Evolutionary conservation across 345 rosid species (phyloP).

Genomic region (Cochlearia excelsa): DNA sequence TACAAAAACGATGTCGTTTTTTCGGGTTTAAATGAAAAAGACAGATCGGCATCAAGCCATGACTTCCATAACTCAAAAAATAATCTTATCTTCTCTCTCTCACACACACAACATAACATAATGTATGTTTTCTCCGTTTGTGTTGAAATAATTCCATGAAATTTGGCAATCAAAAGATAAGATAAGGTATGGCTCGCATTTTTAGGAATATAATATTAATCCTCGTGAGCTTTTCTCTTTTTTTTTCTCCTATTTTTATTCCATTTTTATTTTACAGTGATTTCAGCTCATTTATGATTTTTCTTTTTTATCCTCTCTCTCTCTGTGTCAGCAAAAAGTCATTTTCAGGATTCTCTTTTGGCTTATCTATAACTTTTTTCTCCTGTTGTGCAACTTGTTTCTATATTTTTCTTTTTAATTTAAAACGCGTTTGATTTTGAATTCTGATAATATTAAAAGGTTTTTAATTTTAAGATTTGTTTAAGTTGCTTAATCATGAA

Average conservation of each 20-base stretch:
- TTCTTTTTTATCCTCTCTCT: neutral
- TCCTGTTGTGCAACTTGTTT: neutral
- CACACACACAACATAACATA: too few species aligned
- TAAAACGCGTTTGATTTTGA: slow-evolving; percentile 18
- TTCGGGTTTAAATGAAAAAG: too few species aligned
- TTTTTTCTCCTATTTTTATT: neutral
- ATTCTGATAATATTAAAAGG: neutral
- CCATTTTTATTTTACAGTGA: slow-evolving; percentile 1
- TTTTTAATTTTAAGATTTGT: neutral
- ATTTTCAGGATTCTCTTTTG: slow-evolving; percentile 3
- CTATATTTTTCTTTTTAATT: neutral
- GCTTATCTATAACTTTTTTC: neutral
- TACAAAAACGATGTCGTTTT: too few species aligned
- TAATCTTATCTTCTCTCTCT: too few species aligned
- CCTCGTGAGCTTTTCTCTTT: neutral
- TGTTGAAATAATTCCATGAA: slow-evolving; percentile 29
- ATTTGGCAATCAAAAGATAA: slow-evolving; percentile 27
- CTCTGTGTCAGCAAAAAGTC: slow-evolving; percentile 22
- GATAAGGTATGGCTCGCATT: slow-evolving; percentile 40
- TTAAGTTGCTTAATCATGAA: too few species aligned
- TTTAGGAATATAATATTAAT: slow-evolving; percentile 16
- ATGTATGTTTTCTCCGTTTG: neutral
- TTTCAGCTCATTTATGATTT: slow-evolving; percentile 7
- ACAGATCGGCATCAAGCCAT: too few species aligned
- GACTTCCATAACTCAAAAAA: too few species aligned